Evolutionary conservation across 306 rosid genomes (phyloP).

Genomic region (Casuarina cunninghamiana): DNA sequence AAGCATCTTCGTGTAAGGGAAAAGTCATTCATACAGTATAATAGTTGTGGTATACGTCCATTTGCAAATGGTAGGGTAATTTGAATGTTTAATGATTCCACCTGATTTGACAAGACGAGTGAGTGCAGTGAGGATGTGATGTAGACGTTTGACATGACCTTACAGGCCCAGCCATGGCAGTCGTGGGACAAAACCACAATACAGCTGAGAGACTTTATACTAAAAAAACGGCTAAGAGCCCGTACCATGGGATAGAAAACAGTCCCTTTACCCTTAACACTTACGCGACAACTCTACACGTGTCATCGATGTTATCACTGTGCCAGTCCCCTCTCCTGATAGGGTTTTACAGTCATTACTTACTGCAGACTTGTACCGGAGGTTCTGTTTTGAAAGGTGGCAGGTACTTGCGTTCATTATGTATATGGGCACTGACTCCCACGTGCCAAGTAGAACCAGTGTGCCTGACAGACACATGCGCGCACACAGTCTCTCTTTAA

Average conservation of each 20-base stretch:
- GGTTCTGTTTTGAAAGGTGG: neutral
- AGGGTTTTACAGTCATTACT: neutral
- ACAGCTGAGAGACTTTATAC: slow-evolving; percentile 1
- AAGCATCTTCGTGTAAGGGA: neutral
- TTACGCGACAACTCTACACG: slow-evolving; percentile 14
- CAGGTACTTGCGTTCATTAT: neutral
- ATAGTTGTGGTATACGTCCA: slow-evolving; percentile 3
- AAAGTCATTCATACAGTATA: neutral
- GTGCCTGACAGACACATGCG: slow-evolving; percentile 2
- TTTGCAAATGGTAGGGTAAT: neutral
- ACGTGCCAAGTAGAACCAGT: slow-evolving; percentile 34
- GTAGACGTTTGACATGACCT: slow-evolving; percentile 62
- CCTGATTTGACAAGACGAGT: slow-evolving; percentile 60
- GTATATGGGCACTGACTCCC: slow-evolving; percentile 51
- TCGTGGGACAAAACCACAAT: neutral
- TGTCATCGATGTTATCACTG: slow-evolving; percentile 6
- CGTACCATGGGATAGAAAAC: slow-evolving; percentile 24
- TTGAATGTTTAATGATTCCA: slow-evolving; percentile 25
- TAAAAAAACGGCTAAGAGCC: slow-evolving; percentile 35
- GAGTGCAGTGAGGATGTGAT: slow-evolving; percentile 46
- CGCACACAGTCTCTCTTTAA: neutral
- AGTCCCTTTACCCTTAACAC: slow-evolving; percentile 8
- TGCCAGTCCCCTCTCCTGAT: neutral
- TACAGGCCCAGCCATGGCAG: slow-evolving; percentile 11
- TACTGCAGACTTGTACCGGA: slow-evolving; percentile 1